A percentile compares a stretch with the other conserved stretches of the same genome.
Evolutionary conservation across 257 asterid genomes (phyloP).

Genomic region (Solanum tarijense): DNA sequence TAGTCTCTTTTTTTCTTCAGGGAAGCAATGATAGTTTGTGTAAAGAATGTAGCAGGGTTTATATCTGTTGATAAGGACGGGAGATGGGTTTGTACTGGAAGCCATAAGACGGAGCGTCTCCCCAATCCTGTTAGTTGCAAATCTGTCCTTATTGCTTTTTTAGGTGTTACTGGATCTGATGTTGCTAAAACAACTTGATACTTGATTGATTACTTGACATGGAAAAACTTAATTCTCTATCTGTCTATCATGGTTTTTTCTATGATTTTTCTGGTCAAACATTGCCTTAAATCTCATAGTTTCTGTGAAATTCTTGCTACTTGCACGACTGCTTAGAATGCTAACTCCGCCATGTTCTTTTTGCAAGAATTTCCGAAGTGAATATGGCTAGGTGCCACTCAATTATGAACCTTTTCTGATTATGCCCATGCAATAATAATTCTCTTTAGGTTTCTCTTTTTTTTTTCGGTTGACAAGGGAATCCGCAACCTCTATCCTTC

Average conservation of each 20-base stretch:
- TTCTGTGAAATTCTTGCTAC: neutral
- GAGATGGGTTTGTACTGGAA: conserved; percentile 56
- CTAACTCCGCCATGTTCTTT: neutral
- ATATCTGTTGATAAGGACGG: conserved; percentile 64
- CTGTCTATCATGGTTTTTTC: neutral
- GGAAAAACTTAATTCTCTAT: neutral
- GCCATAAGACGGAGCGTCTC: conserved; percentile 32
- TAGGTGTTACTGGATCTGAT: neutral
- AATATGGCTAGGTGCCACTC: neutral
- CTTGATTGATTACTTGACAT: neutral
- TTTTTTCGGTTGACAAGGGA: neutral
- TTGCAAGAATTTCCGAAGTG: neutral
- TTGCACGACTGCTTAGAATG: neutral
- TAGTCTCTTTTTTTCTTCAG: conserved; percentile 21
- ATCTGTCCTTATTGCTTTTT: neutral
- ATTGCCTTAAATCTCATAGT: neutral
- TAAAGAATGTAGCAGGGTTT: conserved; percentile 51
- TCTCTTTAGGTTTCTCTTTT: neutral
- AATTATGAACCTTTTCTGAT: neutral
- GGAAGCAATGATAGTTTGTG: conserved; percentile 60
- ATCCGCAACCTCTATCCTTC: neutral
- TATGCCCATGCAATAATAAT: neutral
- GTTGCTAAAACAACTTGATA: neutral
- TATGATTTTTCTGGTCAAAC: neutral
- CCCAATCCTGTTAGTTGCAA: conserved; percentile 54